Conservation (phyloP, 1,139 yeast species). For the Candida albicans region DNA sequence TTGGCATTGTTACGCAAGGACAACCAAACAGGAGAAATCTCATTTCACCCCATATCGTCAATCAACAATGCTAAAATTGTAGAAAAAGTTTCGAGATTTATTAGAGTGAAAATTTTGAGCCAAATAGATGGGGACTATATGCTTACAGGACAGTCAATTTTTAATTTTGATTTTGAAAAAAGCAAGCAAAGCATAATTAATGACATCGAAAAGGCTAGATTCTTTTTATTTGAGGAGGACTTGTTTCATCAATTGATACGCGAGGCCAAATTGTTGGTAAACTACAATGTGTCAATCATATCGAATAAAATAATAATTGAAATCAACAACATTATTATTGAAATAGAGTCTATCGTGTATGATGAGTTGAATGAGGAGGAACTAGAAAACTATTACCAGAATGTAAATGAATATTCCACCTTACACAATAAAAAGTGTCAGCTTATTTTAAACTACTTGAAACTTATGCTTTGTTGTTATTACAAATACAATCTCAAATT, state of each 20-base stretch:
- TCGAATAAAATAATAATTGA: slow-evolving; percentile 69
- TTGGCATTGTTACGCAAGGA: slow-evolving; percentile 60
- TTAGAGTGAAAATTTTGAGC: slow-evolving; percentile 54
- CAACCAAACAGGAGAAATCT: slow-evolving; percentile 32
- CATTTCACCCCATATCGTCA: slow-evolving; percentile 31
- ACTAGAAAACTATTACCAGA: slow-evolving; percentile 28
- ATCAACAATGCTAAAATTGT: slow-evolving; percentile 20
- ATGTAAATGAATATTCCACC: slow-evolving; percentile 31
- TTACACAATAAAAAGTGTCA: slow-evolving; percentile 49
- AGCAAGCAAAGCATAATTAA: slow-evolving; percentile 43
- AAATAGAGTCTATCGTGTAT: slow-evolving; percentile 61
- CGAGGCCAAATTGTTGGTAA: slow-evolving; percentile 73
- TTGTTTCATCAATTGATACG: slow-evolving; percentile 66
- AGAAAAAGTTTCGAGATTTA: slow-evolving; percentile 38
- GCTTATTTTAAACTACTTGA: slow-evolving; percentile 50
- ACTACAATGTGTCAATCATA: slow-evolving; percentile 68
- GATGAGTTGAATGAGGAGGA: slow-evolving; percentile 49
- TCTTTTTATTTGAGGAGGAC: slow-evolving; percentile 83
- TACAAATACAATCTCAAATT: slow-evolving; percentile 52
- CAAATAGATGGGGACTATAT: slow-evolving; percentile 53
- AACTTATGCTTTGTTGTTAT: slow-evolving; percentile 61
- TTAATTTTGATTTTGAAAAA: slow-evolving; percentile 21
- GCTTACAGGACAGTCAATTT: slow-evolving; percentile 48
- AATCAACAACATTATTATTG: slow-evolving; percentile 64
- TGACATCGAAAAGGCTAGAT: slow-evolving; percentile 61